Percentiles rank a stretch among this genome's conserved stretches.
Conservation (phyloP, 305 asterid genomes). For the Solanum hybrid region DNA sequence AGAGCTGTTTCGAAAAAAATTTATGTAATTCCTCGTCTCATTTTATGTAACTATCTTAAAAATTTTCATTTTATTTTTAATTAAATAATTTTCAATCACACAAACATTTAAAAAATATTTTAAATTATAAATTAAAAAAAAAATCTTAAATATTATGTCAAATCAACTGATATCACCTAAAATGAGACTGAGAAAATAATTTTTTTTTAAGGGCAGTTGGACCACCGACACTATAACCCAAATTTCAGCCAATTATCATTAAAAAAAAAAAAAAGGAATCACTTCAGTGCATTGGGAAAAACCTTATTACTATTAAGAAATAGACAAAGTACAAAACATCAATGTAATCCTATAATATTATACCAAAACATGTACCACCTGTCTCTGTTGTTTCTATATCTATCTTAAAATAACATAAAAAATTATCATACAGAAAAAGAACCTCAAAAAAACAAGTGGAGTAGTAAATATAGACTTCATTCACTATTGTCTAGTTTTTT, state of each 20-base stretch:
- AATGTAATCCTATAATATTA: conserved; percentile 6
- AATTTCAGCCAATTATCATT: neutral
- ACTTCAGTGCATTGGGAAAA: neutral
- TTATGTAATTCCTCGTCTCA: too few relatives aligned
- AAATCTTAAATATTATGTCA: too few relatives aligned
- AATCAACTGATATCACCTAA: too few relatives aligned
- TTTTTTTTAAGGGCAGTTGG: neutral
- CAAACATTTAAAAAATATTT: too few relatives aligned
- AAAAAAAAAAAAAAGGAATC: neutral
- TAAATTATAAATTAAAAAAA: too few relatives aligned
- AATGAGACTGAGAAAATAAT: too few relatives aligned
- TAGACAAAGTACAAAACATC: conserved; percentile 1
- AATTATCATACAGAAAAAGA: neutral
- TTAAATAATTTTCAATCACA: too few relatives aligned
- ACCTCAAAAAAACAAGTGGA: neutral
- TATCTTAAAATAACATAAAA: neutral
- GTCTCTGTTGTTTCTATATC: conserved; percentile 4
- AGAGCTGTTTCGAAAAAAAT: neutral
- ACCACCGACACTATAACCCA: neutral
- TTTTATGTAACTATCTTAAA: too few relatives aligned
- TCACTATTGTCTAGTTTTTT: conserved; percentile 41
- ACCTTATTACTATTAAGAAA: neutral
- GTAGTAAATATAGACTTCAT: neutral
- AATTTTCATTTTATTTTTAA: too few relatives aligned
- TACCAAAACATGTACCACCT: conserved; percentile 4